Evolutionary conservation across 495 filamentous ascomycete species (phyloP), one percentile per base, ranked within the genome.

Genomic region (Aspergillus sclerotioniger): DNA sequence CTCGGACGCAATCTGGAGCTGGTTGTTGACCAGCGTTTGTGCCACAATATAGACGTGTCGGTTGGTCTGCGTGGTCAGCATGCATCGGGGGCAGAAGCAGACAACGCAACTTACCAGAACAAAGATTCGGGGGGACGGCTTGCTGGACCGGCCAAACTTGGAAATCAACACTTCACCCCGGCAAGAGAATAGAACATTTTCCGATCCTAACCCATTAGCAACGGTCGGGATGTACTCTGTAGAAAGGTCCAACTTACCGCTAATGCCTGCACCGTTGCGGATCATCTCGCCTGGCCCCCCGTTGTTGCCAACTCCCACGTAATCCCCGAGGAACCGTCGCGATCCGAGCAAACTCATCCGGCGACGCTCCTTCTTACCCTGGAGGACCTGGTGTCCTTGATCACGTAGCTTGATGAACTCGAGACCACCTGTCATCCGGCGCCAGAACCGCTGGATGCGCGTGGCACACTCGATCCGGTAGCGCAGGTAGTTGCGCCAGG

Each of bases 61-160:
- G 68, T 79, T 89, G 8, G 95, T 96, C 82, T 84, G 46, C 17
- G 25, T 4, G 13, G 50, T 65, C 61, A 66, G 61, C 19, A 21
- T 4, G 59, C 21, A 54, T 39, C 19, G 13, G 3, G 2, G 21
- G 13, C 5, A 8, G 17, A 33, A 35, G 19, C 4, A 29, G 4
- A 6, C 46, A 31, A 76, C 81, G 7, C 46, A 31, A 76, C 81
- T 64, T 67, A 84, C 81, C 63, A 99, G 81, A 53, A 99, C 78
- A 19, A 99, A 63, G 28, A 89, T 90, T 50, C 95, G 84, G 62
- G 92, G 89, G 57, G 87, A 88, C 1, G 90, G 88, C 73, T 97
- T 98, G 74, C 91, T 96, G 25, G 93, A 96, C 53, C 95, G 86
- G 55, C 94, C 95, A 66, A 99, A 90, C 62, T 98, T 99, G 20